Conservation (phyloP, 2,329 filamentous ascomycete species). For the Arthrobotrys musiformis region DNA sequence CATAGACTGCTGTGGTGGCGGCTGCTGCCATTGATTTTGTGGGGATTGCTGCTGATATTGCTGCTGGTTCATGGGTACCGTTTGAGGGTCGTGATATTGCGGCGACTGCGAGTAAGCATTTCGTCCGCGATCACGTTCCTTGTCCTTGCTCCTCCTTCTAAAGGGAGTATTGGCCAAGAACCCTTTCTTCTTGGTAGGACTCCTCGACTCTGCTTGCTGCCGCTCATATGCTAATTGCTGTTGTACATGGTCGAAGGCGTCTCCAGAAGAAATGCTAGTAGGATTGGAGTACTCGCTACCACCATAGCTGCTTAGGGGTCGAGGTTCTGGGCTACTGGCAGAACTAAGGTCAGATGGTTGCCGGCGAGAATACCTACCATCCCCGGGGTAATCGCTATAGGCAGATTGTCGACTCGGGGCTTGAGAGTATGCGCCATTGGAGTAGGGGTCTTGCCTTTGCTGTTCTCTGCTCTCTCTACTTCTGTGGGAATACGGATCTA, state of each 20-base stretch:
- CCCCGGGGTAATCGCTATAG: slow-evolving; percentile 91
- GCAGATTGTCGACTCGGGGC: slow-evolving; percentile 64
- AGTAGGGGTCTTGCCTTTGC: slow-evolving; percentile 34
- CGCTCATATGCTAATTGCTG: slow-evolving; percentile 83
- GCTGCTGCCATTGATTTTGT: slow-evolving; percentile 30
- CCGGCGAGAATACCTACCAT: slow-evolving; percentile 85
- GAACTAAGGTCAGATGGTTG: slow-evolving; percentile 77
- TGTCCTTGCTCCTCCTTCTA: slow-evolving; percentile 83
- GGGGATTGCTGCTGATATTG: slow-evolving; percentile 6
- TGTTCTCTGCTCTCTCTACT: slow-evolving; percentile 7
- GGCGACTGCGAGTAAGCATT: slow-evolving; percentile 60
- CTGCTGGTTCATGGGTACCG: slow-evolving; percentile 31
- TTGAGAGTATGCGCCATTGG: slow-evolving; percentile 29
- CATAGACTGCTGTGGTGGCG: slow-evolving; percentile 12
- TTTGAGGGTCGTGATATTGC: slow-evolving; percentile 60
- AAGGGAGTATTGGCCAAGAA: slow-evolving; percentile 97
- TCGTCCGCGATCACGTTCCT: slow-evolving; percentile 53
- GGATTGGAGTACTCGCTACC: slow-evolving; percentile 91
- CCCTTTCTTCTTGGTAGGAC: slow-evolving; percentile 77
- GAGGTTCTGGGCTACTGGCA: slow-evolving; percentile 74
- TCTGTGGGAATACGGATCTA: slow-evolving; percentile 19
- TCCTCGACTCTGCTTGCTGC: slow-evolving; percentile 75
- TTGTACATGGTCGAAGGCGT: slow-evolving; percentile 47
- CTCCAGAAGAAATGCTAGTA: slow-evolving; percentile 64
- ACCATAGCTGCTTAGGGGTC: slow-evolving; percentile 81